Evolutionary conservation across 768 basidiomycete genomes (phyloP).

Genomic region (Tephrocybe rancida): DNA sequence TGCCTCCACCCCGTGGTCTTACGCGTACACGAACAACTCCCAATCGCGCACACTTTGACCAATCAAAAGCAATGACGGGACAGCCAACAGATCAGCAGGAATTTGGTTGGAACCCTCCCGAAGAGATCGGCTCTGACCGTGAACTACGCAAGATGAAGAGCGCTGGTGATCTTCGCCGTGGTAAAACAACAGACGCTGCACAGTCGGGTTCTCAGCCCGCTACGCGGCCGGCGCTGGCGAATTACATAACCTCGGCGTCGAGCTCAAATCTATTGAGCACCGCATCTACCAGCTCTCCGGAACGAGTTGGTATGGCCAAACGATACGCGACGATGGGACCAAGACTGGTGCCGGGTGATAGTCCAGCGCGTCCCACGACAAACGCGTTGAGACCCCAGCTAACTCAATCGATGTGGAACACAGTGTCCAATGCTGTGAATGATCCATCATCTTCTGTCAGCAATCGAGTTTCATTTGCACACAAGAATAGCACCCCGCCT

Average conservation of each 20-base stretch:
- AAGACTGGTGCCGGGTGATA: conserved; percentile 37
- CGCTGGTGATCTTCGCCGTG: conserved; percentile 74
- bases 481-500: conserved; percentile 13
- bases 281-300: conserved; percentile 31
- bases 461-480: conserved; percentile 20
- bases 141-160: conserved; percentile 87
- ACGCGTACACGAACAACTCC: conserved; percentile 77
- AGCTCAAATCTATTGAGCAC: conserved; percentile 64
- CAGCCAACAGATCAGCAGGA: conserved; percentile 24
- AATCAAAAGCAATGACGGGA: conserved; percentile 36
- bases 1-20: conserved; percentile 44
- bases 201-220: conserved; percentile 26
- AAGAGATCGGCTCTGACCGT: conserved; percentile 51
- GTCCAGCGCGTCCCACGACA: conserved; percentile 37
- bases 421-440: conserved; percentile 33
- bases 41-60: conserved; percentile 55
- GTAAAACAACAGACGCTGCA: conserved; percentile 29
- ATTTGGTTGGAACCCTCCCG: conserved; percentile 24
- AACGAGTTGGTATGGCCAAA: conserved; percentile 42
- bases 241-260: conserved; percentile 65
- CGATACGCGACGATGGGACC: conserved; percentile 75
- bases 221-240: conserved; percentile 41
- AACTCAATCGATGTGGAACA: conserved; percentile 56
- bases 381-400: conserved; percentile 40
- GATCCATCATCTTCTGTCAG: conserved; percentile 11